Evolutionary conservation across 2,329 filamentous ascomycete genomes (phyloP).

Genomic region (Cercospora beticola): DNA sequence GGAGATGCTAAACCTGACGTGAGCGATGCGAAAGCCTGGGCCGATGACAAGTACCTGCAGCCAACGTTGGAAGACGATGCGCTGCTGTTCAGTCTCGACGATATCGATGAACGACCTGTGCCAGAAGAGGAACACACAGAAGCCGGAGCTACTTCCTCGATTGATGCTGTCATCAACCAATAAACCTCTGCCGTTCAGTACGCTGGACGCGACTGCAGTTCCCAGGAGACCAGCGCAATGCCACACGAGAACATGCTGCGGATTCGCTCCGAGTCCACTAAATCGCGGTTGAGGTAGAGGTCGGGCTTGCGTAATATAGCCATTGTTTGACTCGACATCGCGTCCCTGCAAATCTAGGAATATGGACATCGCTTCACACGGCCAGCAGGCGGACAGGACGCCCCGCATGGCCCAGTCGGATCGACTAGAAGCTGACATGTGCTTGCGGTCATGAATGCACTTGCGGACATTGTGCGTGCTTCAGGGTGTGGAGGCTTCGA

Average conservation of each 20-base stretch:
- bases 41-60: slow-evolving; percentile 77
- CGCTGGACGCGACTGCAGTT: neutral
- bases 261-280: neutral
- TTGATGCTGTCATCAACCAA: slow-evolving; percentile 4
- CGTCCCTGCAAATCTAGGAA: neutral
- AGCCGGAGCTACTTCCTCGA: slow-evolving; percentile 10
- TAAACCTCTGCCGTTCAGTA: neutral
- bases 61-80: slow-evolving; percentile 88
- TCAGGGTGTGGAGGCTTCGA: neutral
- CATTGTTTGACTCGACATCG: neutral
- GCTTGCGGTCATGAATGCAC: neutral
- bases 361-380: neutral
- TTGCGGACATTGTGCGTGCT: neutral
- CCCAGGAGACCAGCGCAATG: neutral
- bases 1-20: slow-evolving; percentile 52
- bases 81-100: slow-evolving; percentile 82
- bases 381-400: neutral
- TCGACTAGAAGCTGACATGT: neutral
- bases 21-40: slow-evolving; percentile 62
- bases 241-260: neutral
- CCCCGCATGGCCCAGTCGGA: neutral
- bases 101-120: slow-evolving; percentile 55
- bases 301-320: neutral
- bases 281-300: neutral
- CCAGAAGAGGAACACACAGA: slow-evolving; percentile 18